These are phyloP conservation scores for Termitomyces sp. DNA, from an alignment of 768 basidiomycete species.

Conservation along the genomic window DNA sequence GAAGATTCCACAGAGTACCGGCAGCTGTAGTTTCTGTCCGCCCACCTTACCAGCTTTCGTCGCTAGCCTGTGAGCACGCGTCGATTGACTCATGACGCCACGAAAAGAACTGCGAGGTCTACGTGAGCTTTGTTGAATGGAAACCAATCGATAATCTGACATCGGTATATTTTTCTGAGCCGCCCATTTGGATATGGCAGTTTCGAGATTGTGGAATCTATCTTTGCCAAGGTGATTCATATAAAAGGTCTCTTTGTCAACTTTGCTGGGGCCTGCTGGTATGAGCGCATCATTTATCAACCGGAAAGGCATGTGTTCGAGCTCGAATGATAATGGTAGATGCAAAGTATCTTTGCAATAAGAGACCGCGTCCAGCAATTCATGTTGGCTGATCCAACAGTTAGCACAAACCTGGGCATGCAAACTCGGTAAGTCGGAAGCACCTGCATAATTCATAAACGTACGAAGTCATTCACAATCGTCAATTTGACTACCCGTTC, in stretches of 20 bases:
- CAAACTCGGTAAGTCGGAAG: neutral
- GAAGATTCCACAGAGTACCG: conserved; percentile 54
- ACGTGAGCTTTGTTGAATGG: neutral
- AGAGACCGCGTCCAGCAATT: conserved; percentile 44
- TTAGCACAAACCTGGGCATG: conserved; percentile 39
- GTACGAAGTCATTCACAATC: conserved; percentile 45
- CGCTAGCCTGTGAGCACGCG: conserved; percentile 64
- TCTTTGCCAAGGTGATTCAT: conserved; percentile 49
- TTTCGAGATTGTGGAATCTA: conserved; percentile 34
- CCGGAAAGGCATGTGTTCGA: conserved; percentile 49
- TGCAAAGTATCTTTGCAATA: conserved; percentile 42
- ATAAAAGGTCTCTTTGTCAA: conserved; percentile 38
- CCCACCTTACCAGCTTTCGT: conserved; percentile 62
- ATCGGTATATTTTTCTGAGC: conserved; percentile 53
- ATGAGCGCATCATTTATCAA: conserved; percentile 36
- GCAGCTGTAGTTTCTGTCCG: conserved; percentile 55
- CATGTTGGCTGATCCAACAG: conserved; percentile 50
- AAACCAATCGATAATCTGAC: conserved; percentile 30
- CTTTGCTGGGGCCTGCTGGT: conserved; percentile 29
- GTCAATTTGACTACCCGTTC: conserved; percentile 41
- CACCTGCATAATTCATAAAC: conserved; percentile 4
- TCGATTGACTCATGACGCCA: conserved; percentile 63
- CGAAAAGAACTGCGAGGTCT: conserved; percentile 41
- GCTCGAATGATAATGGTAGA: conserved; percentile 44
- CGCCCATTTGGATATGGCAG: conserved; percentile 45